These are phyloP conservation scores for Geotrichum restrictum DNA, from an alignment of 1,139 yeast genomes.

Conservation along the genomic window DNA sequence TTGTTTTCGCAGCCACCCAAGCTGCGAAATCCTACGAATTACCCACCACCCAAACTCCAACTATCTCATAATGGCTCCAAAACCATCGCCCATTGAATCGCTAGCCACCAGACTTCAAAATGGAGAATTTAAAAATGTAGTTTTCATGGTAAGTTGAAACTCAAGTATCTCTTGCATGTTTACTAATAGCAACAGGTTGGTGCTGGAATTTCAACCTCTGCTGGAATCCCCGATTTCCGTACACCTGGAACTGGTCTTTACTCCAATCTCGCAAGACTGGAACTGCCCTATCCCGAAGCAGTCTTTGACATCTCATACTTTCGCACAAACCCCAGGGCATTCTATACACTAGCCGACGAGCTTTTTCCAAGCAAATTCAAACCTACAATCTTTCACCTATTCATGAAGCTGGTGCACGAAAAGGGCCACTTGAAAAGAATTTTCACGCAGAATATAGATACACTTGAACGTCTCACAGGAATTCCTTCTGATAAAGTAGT, in stretches of 20 bases:
- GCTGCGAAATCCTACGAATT: neutral
- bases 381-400: constrained; percentile 77
- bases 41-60: too few species aligned
- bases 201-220: constrained; percentile 89
- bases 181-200: constrained; percentile 48
- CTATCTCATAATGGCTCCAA: neutral
- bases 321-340: constrained; percentile 69
- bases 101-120: constrained; percentile 31
- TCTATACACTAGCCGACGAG: constrained; percentile 77
- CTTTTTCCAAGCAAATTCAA: constrained; percentile 80
- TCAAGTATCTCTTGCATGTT: too few species aligned
- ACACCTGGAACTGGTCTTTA: constrained; percentile 89
- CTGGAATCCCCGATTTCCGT: constrained; percentile 94
- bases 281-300: constrained; percentile 90
- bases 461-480: constrained; percentile 83
- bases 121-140: constrained; percentile 34
- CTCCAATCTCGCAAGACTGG: constrained; percentile 66
- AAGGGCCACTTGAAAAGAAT: constrained; percentile 60
- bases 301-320: constrained; percentile 88
- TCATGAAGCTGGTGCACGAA: constrained; percentile 64
- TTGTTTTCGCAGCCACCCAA: neutral
- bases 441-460: constrained; percentile 90
- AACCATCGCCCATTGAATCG: constrained; percentile 23
- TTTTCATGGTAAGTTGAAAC: constrained; percentile 39
- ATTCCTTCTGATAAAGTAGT: constrained; percentile 59